phyloP scores from a whole-genome alignment of 2,329 filamentous ascomycete species.

The Blastomyces emzantsi region DNA sequence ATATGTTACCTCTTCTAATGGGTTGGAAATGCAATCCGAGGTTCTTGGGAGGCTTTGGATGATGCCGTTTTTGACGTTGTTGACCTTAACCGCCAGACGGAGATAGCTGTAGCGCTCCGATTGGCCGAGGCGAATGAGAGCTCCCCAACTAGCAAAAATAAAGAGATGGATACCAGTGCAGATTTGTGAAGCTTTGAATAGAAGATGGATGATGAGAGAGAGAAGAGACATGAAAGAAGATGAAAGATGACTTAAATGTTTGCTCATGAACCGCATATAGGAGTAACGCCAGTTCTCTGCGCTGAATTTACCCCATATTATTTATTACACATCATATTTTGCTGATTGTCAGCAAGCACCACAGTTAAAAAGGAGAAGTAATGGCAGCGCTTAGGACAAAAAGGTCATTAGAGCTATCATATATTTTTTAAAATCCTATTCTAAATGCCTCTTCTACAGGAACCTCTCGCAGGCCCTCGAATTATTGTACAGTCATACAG shows the following conservation, averaged over 20 bases:
- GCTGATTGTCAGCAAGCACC: background rate
- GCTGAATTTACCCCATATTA: background rate
- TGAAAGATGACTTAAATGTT: background rate
- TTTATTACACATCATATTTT: background rate
- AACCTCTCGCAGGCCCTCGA: background rate
- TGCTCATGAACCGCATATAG: background rate
- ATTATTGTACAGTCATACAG: background rate
- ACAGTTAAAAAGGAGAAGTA: background rate
- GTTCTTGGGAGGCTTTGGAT: background rate
- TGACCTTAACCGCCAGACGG: background rate
- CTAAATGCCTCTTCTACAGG: slow-evolving; percentile 3
- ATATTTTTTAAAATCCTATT: background rate
- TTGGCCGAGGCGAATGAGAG: background rate
- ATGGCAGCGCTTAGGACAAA: background rate
- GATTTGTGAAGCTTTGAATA: background rate
- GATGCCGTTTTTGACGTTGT: slow-evolving; percentile 8
- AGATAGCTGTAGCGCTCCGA: slow-evolving; percentile 7
- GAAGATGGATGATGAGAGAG: background rate
- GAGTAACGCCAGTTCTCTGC: background rate
- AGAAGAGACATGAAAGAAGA: background rate
- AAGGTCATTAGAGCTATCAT: slow-evolving; percentile 1
- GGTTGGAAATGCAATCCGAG: background rate
- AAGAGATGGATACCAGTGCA: background rate
- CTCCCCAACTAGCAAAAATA: background rate
- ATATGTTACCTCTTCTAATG: slow-evolving; percentile 1